phyloP scores from a whole-genome alignment of 2,329 filamentous ascomycete genomes.

The Lecanosticta acicola region DNA sequence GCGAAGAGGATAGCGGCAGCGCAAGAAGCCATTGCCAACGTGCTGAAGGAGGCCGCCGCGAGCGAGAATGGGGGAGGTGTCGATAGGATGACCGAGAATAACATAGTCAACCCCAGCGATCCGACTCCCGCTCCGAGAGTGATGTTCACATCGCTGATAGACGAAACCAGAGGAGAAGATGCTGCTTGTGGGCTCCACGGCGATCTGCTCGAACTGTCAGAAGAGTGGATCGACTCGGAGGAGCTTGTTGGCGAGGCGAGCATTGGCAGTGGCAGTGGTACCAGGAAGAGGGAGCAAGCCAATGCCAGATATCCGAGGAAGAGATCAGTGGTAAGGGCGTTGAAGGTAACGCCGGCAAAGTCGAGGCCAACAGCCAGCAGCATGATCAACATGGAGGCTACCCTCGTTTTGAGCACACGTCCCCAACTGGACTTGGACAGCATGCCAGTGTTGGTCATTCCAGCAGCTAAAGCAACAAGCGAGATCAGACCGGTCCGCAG shows the following conservation, averaged over 20 bases:
- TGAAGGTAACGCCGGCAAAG: slow-evolving; percentile 28
- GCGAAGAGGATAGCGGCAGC: slow-evolving; percentile 40
- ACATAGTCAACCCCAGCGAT: slow-evolving; percentile 35
- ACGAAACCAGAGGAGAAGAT: slow-evolving; percentile 32
- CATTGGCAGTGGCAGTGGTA: slow-evolving; percentile 45
- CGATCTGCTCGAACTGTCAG: slow-evolving; percentile 5
- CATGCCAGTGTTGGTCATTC: slow-evolving; percentile 33
- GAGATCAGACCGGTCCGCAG: slow-evolving; percentile 49
- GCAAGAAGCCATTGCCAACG: slow-evolving; percentile 39
- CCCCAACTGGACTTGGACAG: slow-evolving; percentile 25
- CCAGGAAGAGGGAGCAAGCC: slow-evolving; percentile 38
- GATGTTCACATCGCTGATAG: slow-evolving; percentile 37
- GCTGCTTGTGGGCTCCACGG: slow-evolving; percentile 15
- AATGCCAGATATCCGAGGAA: slow-evolving; percentile 46
- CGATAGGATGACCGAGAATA: slow-evolving; percentile 32
- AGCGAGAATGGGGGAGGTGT: slow-evolving; percentile 31
- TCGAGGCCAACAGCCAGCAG: slow-evolving; percentile 33
- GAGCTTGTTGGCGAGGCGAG: slow-evolving; percentile 2
- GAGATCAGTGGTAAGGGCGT: slow-evolving; percentile 27
- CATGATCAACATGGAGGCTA: slow-evolving; percentile 34
- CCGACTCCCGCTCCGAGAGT: slow-evolving; percentile 39
- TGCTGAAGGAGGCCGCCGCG: slow-evolving; percentile 35
- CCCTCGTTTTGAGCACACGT: slow-evolving; percentile 34
- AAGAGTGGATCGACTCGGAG: slow-evolving; percentile 15
- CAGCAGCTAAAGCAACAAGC: slow-evolving; percentile 43